Evolutionary conservation across 768 basidiomycete genomes (phyloP), one percentile per base, ranked within the genome.

Genomic region (Agaricus sinodeliciosus): DNA sequence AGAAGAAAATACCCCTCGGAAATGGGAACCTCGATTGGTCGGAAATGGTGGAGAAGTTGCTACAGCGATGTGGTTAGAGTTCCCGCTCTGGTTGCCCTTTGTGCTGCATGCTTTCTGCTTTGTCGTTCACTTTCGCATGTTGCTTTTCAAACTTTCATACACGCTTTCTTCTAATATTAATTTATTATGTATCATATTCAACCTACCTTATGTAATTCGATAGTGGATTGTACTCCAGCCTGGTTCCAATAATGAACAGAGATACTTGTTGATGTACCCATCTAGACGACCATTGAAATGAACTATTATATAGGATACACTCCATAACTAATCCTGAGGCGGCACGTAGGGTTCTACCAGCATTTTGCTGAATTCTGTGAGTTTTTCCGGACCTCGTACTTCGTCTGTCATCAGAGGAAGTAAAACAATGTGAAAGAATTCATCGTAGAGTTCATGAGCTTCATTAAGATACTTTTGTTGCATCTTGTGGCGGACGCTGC

Each of bases 391-490:
- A 4, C 96, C 96, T 61, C 96, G 80, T 3, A 98, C 95, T 70
- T 98, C 96, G 66, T 98, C 94, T 4, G 94, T 96, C 49, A 98
- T 81, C 34, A 99, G 72, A 2, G 96, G 96, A 44, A 99, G 79
- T 65, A 87, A 83, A 13, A 97, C 71, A 60, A 99, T 96, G 68
- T 99, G 94, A 84, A 98, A 99, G 67, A 95, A 96, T 61, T 96
- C 93, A 68, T 92, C 91, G 65, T 96, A 96, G 45, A 98, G 84
- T 65, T 97, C 95, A 69, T 96, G 91, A 13, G 95, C 94, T 71
- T 98, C 96, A 44, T 77, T 79, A 18, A 99, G 81, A 68, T 99
- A 99, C 69, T 96, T 97, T 70, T 96, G 94, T 70, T 98, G 94
- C 95, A 98, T 98, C 72, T 86, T 88, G 69, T 91, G 85, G 55